Base-by-base conservation (phyloP, 257 asterid genomes). In the Przewalskia tangutica region DNA sequence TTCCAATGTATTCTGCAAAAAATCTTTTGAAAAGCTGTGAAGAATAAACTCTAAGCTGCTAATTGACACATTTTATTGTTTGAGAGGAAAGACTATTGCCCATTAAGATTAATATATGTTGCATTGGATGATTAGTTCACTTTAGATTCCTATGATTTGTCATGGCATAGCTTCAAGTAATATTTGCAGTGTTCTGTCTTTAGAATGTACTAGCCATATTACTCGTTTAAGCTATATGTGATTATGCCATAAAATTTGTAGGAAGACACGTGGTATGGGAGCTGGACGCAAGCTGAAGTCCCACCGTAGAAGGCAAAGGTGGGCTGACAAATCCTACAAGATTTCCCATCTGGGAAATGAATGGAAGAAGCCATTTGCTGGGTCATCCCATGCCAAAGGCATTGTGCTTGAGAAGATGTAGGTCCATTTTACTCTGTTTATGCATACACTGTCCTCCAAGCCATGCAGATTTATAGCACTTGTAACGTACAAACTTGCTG, bases 211-310 rank as follows among this genome's bases (percentile, higher is more conserved):
- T 50, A 18, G 79, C 79, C 13, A 48, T 48, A 44, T 46, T 71
- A 12, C 79, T 48, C 3, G n/a, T 48, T 5, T 11, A 6, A 12
- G 20, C 77, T 20, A 46, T 71, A 12, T 11, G 58, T 71, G 40
- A 10, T 71, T 46, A 51, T 20, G 79, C 59, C 59, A 1, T 6
- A 48, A 42, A 13, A 40, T 56, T 82, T 83, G 16, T 77, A 92
- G 97, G 85, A 92, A 92, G 86, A 92, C 97, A 34, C 92, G 95
- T 65, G 97, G 97, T 42, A 90, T 92, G 95, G 97, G 97, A 92
- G 93, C 95, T 82, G 97, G 92, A 8, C 95, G 97, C 90, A 92
- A 92, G 88, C 90, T 92, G 89, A 86, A 85, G 92, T 86, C 92
- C 86, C 97, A 92, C 88, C 93, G 97, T 4, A 90, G 89, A 32